These are phyloP conservation scores for Lolium perenne DNA, from an alignment of 176 grass and related monocot genomes.

Conservation along the genomic window DNA sequence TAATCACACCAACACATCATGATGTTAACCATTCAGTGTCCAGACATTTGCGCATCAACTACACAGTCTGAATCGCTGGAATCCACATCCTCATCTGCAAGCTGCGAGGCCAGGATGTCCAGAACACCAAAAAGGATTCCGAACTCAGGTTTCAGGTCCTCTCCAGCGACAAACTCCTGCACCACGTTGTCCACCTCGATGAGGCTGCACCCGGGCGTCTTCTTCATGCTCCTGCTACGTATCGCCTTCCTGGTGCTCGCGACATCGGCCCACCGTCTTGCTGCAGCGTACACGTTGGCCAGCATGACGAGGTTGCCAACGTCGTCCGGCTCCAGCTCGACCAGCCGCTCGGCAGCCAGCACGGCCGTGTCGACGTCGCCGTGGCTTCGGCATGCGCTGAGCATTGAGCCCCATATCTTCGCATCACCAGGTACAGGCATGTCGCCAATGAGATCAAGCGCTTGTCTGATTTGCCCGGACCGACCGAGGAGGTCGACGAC, in stretches of 20 bases:
- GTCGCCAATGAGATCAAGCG: slow-evolving; percentile 27
- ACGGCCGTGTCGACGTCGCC: slow-evolving; percentile 50
- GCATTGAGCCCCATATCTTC: slow-evolving; percentile 73
- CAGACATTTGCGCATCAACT: background rate
- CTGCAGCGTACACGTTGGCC: slow-evolving; percentile 55
- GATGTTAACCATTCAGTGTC: background rate
- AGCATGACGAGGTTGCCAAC: slow-evolving; percentile 64
- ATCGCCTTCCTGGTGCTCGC: slow-evolving; percentile 55
- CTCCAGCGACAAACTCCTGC: slow-evolving; percentile 58
- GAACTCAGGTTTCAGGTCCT: slow-evolving; percentile 48
- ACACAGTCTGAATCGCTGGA: background rate
- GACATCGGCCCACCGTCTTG: slow-evolving; percentile 51
- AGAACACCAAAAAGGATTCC: slow-evolving; percentile 45
- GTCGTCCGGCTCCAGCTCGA: slow-evolving; percentile 56
- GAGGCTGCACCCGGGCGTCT: slow-evolving; percentile 69
- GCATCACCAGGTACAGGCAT: slow-evolving; percentile 57
- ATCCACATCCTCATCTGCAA: background rate
- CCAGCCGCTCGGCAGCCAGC: slow-evolving; percentile 45
- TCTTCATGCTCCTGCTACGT: slow-evolving; percentile 54
- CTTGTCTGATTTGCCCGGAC: slow-evolving; percentile 38
- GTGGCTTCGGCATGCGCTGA: slow-evolving; percentile 58
- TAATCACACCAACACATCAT: background rate
- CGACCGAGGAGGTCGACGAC: slow-evolving; percentile 59
- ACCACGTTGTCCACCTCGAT: slow-evolving; percentile 75
- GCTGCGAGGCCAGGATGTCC: slow-evolving; percentile 40